A percentile compares a stretch with the other conserved stretches of the same genome.
phyloP scores from a whole-genome alignment of 805 yeast genomes.

The Scheffersomyces ergatensis region DNA sequence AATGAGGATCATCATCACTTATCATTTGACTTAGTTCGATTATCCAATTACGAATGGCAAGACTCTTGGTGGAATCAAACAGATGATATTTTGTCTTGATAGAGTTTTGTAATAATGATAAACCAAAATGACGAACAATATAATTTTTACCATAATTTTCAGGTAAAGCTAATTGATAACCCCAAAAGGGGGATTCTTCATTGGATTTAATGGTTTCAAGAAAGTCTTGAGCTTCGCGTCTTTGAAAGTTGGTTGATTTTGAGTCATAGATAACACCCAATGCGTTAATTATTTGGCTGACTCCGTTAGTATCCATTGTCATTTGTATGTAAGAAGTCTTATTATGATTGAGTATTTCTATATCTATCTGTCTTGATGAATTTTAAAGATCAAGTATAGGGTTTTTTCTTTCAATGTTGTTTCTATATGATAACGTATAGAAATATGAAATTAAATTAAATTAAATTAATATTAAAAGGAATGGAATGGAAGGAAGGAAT shows the following conservation, averaged over 20 bases:
- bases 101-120: conserved; percentile 74
- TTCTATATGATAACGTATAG: too few species aligned
- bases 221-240: conserved; percentile 58
- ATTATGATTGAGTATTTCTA: too few species aligned
- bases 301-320: conserved; percentile 66
- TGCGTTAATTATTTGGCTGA: conserved; percentile 73
- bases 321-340: conserved; percentile 4
- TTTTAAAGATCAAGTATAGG: too few species aligned
- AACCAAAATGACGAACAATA: conserved; percentile 87
- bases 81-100: conserved; percentile 57
- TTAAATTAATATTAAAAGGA: too few species aligned
- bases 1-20: conserved; percentile 74
- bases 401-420: too few species aligned
- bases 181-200: conserved; percentile 89
- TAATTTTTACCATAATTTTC: conserved; percentile 55
- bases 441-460: too few species aligned
- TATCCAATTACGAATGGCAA: conserved; percentile 80
- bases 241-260: conserved; percentile 53
- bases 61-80: conserved; percentile 52
- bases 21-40: conserved; percentile 69
- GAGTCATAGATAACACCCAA: conserved; percentile 72
- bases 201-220: conserved; percentile 73
- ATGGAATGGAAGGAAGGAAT: too few species aligned
- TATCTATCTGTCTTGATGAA: too few species aligned
- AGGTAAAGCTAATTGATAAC: conserved; percentile 75